Evolutionary conservation across 2,329 filamentous ascomycete genomes (phyloP).

Genomic region (Venturia aucupariae): DNA sequence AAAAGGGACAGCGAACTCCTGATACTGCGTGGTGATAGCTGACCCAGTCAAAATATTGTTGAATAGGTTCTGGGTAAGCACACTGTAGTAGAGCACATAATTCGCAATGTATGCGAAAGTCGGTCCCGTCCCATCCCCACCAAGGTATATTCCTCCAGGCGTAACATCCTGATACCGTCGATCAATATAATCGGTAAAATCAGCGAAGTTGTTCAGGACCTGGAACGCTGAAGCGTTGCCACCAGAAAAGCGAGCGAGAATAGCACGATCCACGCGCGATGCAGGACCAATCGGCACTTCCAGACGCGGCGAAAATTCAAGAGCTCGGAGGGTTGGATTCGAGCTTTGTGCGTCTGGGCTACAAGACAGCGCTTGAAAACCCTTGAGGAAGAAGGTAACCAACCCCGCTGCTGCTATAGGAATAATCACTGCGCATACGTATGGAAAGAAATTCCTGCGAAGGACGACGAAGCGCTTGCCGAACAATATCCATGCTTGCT

Average conservation of each 20-base stretch:
- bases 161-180: conserved; percentile 57
- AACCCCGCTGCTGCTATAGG: conserved; percentile 72
- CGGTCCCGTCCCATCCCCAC: conserved; percentile 47
- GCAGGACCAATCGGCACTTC: conserved; percentile 27
- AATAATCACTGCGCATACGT: conserved; percentile 63
- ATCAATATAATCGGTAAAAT: conserved; percentile 59
- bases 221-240: conserved; percentile 27
- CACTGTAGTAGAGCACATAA: conserved; percentile 50
- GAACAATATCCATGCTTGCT: conserved; percentile 67
- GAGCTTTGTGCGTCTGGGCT: conserved; percentile 31
- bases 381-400: conserved; percentile 64
- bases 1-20: conserved; percentile 67
- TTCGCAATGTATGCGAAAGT: conserved; percentile 65
- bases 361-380: conserved; percentile 42
- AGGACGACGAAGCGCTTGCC: conserved; percentile 69
- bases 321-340: conserved; percentile 20
- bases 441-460: conserved; percentile 68
- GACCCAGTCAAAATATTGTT: conserved; percentile 63
- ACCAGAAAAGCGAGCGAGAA: conserved; percentile 22
- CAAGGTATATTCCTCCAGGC: conserved; percentile 73
- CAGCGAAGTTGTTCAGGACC: conserved; percentile 52
- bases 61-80: conserved; percentile 86
- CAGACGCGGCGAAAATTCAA: background rate
- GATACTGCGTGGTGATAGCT: conserved; percentile 62
- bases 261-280: conserved; percentile 22